Evolutionary conservation across 257 asterid genomes (phyloP).

Genomic region (Rehmannia glutinosa): DNA sequence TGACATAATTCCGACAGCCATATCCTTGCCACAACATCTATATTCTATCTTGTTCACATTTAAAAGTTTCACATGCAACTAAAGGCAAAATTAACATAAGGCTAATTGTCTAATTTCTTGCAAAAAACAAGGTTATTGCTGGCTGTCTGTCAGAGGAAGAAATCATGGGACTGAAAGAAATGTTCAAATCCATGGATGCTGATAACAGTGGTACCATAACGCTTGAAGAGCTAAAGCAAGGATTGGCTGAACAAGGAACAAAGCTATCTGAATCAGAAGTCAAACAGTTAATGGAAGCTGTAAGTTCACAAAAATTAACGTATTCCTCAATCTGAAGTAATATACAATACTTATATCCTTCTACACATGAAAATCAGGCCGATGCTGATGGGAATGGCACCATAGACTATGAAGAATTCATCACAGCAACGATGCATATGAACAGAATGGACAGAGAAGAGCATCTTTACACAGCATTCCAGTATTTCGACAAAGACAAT

Average conservation of each 20-base stretch:
- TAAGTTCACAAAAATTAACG: slow-evolving; percentile 24
- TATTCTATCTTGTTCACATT: too few species aligned
- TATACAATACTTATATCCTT: not conserved
- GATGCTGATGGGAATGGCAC: slow-evolving; percentile 98
- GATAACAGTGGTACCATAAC: slow-evolving; percentile 43
- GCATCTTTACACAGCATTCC: slow-evolving; percentile 96
- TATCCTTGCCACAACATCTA: too few species aligned
- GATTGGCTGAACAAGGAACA: slow-evolving; percentile 43
- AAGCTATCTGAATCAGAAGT: slow-evolving; percentile 43
- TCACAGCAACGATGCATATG: slow-evolving; percentile 96
- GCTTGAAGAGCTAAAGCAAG: slow-evolving; percentile 42
- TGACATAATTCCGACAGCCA: too few species aligned
- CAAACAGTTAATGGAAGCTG: slow-evolving; percentile 58
- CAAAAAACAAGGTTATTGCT: slow-evolving; percentile 41
- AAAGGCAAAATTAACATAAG: not conserved
- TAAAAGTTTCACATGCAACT: too few species aligned
- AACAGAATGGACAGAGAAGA: slow-evolving; percentile 98
- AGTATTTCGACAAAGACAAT: slow-evolving; percentile 88
- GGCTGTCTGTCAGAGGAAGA: slow-evolving; percentile 53
- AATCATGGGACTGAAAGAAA: slow-evolving; percentile 41
- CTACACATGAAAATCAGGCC: slow-evolving; percentile 40
- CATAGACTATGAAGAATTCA: slow-evolving; percentile 93
- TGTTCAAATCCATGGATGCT: slow-evolving; percentile 44
- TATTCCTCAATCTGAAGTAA: not conserved
- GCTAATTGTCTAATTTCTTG: not conserved